Percentiles rank a stretch among this genome's conserved stretches.
Evolutionary conservation across 2,329 filamentous ascomycete genomes (phyloP).

Genomic region (Penicillium paneum): DNA sequence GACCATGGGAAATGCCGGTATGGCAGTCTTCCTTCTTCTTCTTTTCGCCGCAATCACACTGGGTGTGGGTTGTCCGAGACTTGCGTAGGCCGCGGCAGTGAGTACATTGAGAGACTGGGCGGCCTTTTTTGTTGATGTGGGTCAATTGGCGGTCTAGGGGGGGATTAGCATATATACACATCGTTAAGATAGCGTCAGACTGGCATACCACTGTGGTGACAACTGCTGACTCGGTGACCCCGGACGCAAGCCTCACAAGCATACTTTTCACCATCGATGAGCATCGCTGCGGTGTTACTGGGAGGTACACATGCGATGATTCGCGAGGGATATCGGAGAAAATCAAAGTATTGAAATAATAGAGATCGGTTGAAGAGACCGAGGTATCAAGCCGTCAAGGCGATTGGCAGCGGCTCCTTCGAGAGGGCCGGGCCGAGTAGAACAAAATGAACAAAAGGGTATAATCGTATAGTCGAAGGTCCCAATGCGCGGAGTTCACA

Average conservation of each 20-base stretch:
- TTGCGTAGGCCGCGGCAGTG: conserved; percentile 97
- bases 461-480: conserved; percentile 30
- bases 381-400: conserved; percentile 33
- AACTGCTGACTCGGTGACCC: conserved; percentile 98
- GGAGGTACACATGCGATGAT: conserved; percentile 40
- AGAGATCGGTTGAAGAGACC: conserved; percentile 8
- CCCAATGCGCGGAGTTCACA: conserved; percentile 28
- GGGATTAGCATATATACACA: conserved; percentile 13
- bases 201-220: conserved; percentile 84
- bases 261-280: conserved; percentile 94
- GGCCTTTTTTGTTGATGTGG: conserved; percentile 96
- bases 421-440: conserved; percentile 24
- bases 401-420: conserved; percentile 22
- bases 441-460: conserved; percentile 32
- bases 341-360: conserved; percentile 17
- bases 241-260: conserved; percentile 97
- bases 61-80: conserved; percentile 88
- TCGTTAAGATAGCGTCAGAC: conserved; percentile 6
- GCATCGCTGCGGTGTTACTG: conserved; percentile 55
- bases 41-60: conserved; percentile 97
- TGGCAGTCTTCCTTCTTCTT: conserved; percentile 55
- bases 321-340: conserved; percentile 27
- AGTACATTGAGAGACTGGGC: conserved; percentile 94
- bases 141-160: conserved; percentile 77
- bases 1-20: conserved; percentile 36